Percentiles rank a stretch among this genome's conserved stretches.
These are phyloP conservation scores for Lanzia echinophila DNA, from an alignment of 2,329 filamentous ascomycete species.

Conservation along the genomic window DNA sequence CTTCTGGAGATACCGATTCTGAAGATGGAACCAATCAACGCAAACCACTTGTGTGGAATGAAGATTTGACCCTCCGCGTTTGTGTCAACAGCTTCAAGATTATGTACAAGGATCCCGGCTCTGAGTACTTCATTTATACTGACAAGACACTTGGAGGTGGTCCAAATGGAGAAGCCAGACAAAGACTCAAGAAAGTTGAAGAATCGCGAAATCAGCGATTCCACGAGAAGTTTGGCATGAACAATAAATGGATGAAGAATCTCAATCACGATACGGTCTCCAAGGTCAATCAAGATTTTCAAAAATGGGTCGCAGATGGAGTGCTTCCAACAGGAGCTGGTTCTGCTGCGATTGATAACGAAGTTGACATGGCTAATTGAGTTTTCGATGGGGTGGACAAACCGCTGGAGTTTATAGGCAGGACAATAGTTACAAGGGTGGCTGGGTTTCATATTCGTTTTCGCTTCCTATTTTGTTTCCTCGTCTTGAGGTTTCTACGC, in stretches of 20 bases:
- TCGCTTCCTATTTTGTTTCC: background rate
- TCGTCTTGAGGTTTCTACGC: background rate
- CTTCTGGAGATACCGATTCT: slow-evolving; percentile 52
- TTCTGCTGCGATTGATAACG: slow-evolving; percentile 5
- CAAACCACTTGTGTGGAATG: slow-evolving; percentile 52
- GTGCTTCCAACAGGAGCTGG: slow-evolving; percentile 1
- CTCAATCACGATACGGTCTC: slow-evolving; percentile 43
- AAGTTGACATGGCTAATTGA: slow-evolving; percentile 9
- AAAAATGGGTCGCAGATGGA: slow-evolving; percentile 38
- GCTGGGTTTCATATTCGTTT: background rate
- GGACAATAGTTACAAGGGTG: background rate
- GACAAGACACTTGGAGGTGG: slow-evolving; percentile 32
- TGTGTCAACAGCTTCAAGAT: slow-evolving; percentile 75
- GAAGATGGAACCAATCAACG: slow-evolving; percentile 57
- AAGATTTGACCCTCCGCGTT: slow-evolving; percentile 65
- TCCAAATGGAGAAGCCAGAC: slow-evolving; percentile 30
- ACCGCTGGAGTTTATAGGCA: background rate
- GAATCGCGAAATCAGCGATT: slow-evolving; percentile 38
- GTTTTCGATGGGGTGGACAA: background rate
- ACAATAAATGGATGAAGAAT: slow-evolving; percentile 44
- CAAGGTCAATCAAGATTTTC: slow-evolving; percentile 39
- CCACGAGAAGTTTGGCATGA: slow-evolving; percentile 45
- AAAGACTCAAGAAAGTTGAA: slow-evolving; percentile 31
- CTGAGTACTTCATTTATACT: slow-evolving; percentile 63
- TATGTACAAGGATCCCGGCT: slow-evolving; percentile 64